phyloP scores from a whole-genome alignment of 164 flowering plant species.

The Saururus chinensis region DNA sequence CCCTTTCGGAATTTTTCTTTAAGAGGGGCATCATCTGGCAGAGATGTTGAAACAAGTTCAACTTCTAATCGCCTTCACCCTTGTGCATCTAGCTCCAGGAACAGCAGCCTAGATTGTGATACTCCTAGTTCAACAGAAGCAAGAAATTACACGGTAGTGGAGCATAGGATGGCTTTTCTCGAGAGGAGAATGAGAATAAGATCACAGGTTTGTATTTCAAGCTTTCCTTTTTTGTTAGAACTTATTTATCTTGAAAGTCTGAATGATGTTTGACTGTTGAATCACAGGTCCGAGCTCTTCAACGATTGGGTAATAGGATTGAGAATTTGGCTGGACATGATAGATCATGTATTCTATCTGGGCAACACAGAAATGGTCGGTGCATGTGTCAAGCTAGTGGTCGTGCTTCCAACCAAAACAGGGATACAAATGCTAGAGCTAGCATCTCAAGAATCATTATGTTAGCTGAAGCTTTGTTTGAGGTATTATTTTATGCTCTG shows the following conservation, averaged over 20 bases:
- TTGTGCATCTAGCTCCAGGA: constrained; percentile 20
- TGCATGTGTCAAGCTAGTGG: constrained; percentile 53
- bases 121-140: constrained; percentile 48
- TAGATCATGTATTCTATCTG: constrained; percentile 76
- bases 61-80: constrained; percentile 30
- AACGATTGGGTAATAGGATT: constrained; percentile 81
- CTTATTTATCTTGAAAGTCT: not conserved
- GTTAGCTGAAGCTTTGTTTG: constrained; percentile 96
- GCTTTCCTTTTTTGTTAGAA: constrained; percentile 2
- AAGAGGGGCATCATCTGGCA: constrained; percentile 17
- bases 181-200: constrained; percentile 89
- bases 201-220: constrained; percentile 67
- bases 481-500: constrained; percentile 38
- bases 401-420: constrained; percentile 38
- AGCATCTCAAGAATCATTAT: constrained; percentile 95
- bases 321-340: constrained; percentile 90
- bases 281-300: constrained; percentile 83
- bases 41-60: constrained; percentile 15
- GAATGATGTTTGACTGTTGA: constrained; percentile 3
- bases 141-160: constrained; percentile 55
- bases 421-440: constrained; percentile 69
- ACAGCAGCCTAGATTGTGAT: constrained; percentile 34
- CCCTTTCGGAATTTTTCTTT: constrained; percentile 17
- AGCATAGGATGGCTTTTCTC: constrained; percentile 70
- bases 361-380: constrained; percentile 74